A percentile compares a stretch with the other conserved stretches of the same genome.
phyloP scores from a whole-genome alignment of 805 yeast genomes.

The Starmerella vitae region DNA sequence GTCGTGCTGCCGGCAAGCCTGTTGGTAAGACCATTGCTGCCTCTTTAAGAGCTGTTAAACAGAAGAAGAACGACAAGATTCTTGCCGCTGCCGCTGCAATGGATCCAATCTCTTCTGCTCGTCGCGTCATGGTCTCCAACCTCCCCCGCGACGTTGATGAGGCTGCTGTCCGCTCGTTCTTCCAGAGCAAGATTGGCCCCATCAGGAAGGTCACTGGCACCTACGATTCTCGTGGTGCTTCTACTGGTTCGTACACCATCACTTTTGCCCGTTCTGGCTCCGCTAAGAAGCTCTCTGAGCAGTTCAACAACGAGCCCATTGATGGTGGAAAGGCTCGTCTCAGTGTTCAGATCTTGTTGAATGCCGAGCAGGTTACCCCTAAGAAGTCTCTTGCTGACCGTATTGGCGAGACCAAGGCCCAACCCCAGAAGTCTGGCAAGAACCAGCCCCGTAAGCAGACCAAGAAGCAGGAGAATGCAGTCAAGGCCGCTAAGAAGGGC shows the following conservation, averaged over 20 bases:
- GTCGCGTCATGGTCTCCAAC: conserved; percentile 74
- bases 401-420: conserved; percentile 10
- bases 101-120: conserved; percentile 33
- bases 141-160: conserved; percentile 30
- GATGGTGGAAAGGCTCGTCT: conserved; percentile 72
- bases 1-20: conserved; percentile 19
- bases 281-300: conserved; percentile 68
- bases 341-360: conserved; percentile 69
- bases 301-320: conserved; percentile 84
- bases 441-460: conserved; percentile 1
- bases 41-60: background rate
- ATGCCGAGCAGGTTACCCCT: conserved; percentile 35
- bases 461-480: conserved; percentile 7
- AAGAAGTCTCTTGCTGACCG: conserved; percentile 15
- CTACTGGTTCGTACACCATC: conserved; percentile 84
- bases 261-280: conserved; percentile 53
- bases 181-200: conserved; percentile 76
- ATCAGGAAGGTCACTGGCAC: conserved; percentile 55
- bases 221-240: conserved; percentile 78
- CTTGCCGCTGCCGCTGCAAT: conserved; percentile 26
- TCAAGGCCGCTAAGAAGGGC: conserved; percentile 7
- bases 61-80: conserved; percentile 7
- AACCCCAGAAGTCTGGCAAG: background rate
- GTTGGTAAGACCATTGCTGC: conserved; percentile 11
- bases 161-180: conserved; percentile 49